Evolutionary conservation across 768 basidiomycete genomes (phyloP).

Genomic region (Trametes sanguinea): DNA sequence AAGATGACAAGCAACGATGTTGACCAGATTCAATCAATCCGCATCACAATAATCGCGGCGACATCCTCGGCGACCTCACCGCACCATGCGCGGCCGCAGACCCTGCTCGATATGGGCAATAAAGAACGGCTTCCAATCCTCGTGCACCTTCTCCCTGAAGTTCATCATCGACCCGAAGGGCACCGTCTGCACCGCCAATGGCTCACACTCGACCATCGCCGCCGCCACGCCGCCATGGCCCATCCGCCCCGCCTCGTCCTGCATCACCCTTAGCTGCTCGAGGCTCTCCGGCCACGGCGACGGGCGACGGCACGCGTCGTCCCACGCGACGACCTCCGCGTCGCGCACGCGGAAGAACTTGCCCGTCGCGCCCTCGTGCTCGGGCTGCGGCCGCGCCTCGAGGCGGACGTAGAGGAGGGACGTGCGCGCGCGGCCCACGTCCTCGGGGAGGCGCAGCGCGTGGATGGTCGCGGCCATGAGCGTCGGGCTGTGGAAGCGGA

Average conservation of each 20-base stretch:
- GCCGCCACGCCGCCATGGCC: conserved; percentile 31
- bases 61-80: background rate
- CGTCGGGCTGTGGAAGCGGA: conserved; percentile 32
- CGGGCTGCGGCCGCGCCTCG: conserved; percentile 19
- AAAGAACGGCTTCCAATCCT: conserved; percentile 26
- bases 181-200: conserved; percentile 35
- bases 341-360: conserved; percentile 34
- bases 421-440: conserved; percentile 29
- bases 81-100: conserved; percentile 11
- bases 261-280: conserved; percentile 24
- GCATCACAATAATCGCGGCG: no score
- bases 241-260: conserved; percentile 31
- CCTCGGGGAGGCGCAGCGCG: conserved; percentile 31
- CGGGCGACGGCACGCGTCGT: conserved; percentile 21
- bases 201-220: conserved; percentile 33
- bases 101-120: conserved; percentile 25
- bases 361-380: conserved; percentile 28
- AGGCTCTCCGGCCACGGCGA: conserved; percentile 33
- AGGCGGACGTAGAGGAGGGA: conserved; percentile 26
- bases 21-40: no score
- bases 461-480: conserved; percentile 36
- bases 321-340: conserved; percentile 27
- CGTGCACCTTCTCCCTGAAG: conserved; percentile 10
- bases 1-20: no score
- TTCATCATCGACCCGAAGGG: conserved; percentile 37